phyloP scores from a whole-genome alignment of 2,329 filamentous ascomycete genomes.

The Nemania serpens region DNA sequence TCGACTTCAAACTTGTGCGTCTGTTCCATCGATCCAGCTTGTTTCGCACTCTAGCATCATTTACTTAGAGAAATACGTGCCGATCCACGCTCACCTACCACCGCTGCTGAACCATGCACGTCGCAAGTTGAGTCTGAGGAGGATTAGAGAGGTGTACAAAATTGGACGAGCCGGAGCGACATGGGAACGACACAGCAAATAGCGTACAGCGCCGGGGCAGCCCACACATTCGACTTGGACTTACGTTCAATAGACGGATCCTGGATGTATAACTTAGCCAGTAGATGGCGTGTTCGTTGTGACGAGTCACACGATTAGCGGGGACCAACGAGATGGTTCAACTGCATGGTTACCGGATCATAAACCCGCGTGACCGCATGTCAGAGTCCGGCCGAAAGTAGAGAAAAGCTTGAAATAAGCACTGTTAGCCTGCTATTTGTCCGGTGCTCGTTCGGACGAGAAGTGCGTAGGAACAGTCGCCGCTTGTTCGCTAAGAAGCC shows the following conservation, averaged over 20 bases:
- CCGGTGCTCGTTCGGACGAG: too few relatives aligned
- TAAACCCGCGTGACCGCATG: conserved; percentile 19
- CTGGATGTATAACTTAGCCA: background rate
- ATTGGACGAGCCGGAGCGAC: too few relatives aligned
- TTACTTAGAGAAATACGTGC: background rate
- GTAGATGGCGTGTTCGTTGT: too few relatives aligned
- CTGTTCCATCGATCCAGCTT: background rate
- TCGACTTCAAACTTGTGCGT: too few relatives aligned
- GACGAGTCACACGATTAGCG: background rate
- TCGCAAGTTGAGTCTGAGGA: background rate
- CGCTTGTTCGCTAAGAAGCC: too few relatives aligned
- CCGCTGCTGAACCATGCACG: background rate
- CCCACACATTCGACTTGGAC: too few relatives aligned
- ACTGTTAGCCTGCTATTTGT: too few relatives aligned
- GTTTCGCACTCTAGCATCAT: background rate
- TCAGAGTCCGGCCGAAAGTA: conserved; percentile 18
- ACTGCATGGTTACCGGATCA: conserved; percentile 11
- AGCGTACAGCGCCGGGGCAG: too few relatives aligned
- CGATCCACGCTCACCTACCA: background rate
- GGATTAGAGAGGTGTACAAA: background rate
- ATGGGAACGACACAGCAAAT: too few relatives aligned
- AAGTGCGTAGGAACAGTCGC: too few relatives aligned
- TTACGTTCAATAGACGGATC: background rate
- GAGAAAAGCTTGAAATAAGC: background rate
- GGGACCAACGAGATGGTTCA: conserved; percentile 23